Evolutionary conservation across 768 basidiomycete genomes (phyloP), one percentile per base, ranked within the genome.

Genomic region (Lyophyllum shimeji): DNA sequence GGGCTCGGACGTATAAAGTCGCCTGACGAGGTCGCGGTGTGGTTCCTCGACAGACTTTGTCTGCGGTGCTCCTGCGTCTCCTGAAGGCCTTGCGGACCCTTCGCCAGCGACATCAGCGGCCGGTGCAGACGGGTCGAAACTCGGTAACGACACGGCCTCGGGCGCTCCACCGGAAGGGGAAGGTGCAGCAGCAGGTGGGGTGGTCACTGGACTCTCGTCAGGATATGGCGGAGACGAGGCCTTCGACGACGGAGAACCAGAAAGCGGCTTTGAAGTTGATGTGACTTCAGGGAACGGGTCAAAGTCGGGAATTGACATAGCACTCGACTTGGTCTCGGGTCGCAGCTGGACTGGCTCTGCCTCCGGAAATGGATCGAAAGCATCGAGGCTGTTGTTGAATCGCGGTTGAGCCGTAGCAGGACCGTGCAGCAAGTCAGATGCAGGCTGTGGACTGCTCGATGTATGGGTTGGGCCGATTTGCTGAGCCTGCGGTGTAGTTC

Each of bases 311-410:
- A 37, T 12, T 37, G 34, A 37, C 31, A 12, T 12, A 12, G 34
- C 34, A 37, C 7, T 13, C 15, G 34, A 37, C 12, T 37, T 13
- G 34, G 3, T 44, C 23, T 20, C 7, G 23, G 15, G n/a, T 7
- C n/a, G 34, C 3, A 2, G 34, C 15, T 5, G 34, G 4, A 13
- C 34, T 37, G 15, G 21, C n/a, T n/a, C 4, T 7, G 20, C 5
- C 44, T 45, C 25, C 8, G 25, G 24, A 15, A 51, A 56, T 7
- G 55, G 55, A 51, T 56, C 49, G 11, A 56, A 56, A 21, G 34
- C 33, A 44, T 45, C 11, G 1, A 51, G 9, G 24, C 8, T 1
- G 34, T 5, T 13, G 11, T 37, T 17, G 15, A 17, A 37, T 17
- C 3, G 11, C 34, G 7, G 11, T 37, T 13, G 34, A 37, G 34